These are phyloP conservation scores for Ustilago hordei DNA, from an alignment of 1,284 basidiomycete genomes.

Conservation along the genomic window DNA sequence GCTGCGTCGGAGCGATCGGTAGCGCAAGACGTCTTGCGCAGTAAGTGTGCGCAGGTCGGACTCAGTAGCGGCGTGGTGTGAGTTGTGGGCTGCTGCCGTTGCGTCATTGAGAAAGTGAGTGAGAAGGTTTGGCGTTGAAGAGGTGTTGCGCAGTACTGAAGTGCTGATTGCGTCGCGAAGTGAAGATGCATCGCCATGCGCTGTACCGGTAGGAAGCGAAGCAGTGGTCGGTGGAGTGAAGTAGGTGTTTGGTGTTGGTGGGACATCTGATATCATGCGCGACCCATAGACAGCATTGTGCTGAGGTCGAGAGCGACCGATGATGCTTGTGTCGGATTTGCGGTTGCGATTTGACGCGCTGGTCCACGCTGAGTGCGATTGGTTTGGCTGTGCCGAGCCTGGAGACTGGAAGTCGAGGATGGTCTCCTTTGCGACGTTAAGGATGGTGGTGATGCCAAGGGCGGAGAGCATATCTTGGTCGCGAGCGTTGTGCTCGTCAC, in stretches of 20 bases:
- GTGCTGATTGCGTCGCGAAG: slow-evolving; percentile 35
- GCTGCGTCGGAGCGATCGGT: slow-evolving; percentile 37
- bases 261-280: slow-evolving; percentile 2
- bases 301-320: not conserved
- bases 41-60: slow-evolving; percentile 32
- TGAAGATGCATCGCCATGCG: slow-evolving; percentile 19
- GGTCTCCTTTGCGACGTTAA: slow-evolving; percentile 88
- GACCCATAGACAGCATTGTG: slow-evolving; percentile 4
- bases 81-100: not conserved
- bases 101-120: slow-evolving; percentile 32
- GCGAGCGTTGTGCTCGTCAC: slow-evolving; percentile 90
- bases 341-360: slow-evolving; percentile 6
- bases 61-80: not conserved
- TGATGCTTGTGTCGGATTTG: slow-evolving; percentile 1
- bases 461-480: slow-evolving; percentile 80
- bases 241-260: slow-evolving; percentile 34
- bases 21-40: slow-evolving; percentile 37
- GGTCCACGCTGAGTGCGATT: slow-evolving; percentile 22
- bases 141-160: slow-evolving; percentile 53
- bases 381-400: slow-evolving; percentile 4
- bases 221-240: slow-evolving; percentile 46
- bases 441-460: slow-evolving; percentile 81
- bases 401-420: slow-evolving; percentile 45
- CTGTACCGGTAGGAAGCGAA: slow-evolving; percentile 8
- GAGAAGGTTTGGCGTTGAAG: slow-evolving; percentile 62